Evolutionary conservation across 176 grass and related monocot species (phyloP), one percentile per base, ranked within the genome.

Genomic region (Oryza longistaminata): DNA sequence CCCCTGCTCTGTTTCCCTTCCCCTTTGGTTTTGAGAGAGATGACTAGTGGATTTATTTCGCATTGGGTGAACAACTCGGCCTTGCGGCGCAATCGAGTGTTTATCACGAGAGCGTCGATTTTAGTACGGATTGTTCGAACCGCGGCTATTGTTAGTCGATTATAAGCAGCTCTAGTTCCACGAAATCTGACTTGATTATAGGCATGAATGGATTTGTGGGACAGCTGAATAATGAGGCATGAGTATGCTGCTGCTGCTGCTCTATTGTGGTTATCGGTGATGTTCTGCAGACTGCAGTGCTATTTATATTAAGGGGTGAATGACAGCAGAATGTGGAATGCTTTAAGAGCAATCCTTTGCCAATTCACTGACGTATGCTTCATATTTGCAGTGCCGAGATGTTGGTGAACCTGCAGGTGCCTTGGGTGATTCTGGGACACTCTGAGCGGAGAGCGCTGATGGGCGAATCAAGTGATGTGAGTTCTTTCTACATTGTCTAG

Each of bases 341-440:
- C 62, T 25, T 31, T 19, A 8, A 17, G 7, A 74, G 49, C 11
- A 26, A 0, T 48, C 58, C 1, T 15, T 14, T 80, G 27, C 31
- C 44, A 33, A 16, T 64, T 79, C 8, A 22, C 66, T 82, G 62
- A 86, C 9, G 31, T 35, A 45, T 76, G 50, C 37, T 55, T 19
- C 81, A 25, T 55, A 40, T 52, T 66, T 90, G 70, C 90, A 92
- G 90, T 66, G 89, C 79, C 65, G 96, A 93, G 74, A 98, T 98
- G 85, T 85, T 95, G 74, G 69, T 92, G 25, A 93, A 95, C 81
- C 89, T 95, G 80, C 87, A 85, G 71, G 87, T 95, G 70, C 93
- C 93, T 24, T 98, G 91, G 89, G 91, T 93, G 77, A 98, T 98
- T 87, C 79, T 98, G 76, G 93, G 93, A 45, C 95, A 98, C 48